A percentile compares a stretch with the other conserved stretches of the same genome.
Evolutionary conservation across 192 early-diverging fungal genomes (phyloP).

Genomic region (Cetraspora pellucida): DNA sequence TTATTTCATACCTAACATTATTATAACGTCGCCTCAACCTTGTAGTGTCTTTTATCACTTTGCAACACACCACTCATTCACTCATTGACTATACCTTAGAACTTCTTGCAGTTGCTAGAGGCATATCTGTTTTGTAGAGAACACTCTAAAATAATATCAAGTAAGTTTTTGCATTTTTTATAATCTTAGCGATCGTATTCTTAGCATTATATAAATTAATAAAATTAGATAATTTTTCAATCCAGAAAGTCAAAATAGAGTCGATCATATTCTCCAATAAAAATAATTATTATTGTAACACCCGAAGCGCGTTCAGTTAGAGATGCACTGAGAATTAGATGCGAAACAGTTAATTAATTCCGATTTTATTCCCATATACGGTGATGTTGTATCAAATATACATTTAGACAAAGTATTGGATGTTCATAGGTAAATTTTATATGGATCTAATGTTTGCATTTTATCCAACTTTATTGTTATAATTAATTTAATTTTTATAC

Average conservation of each 20-base stretch:
- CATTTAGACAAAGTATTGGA: conserved; percentile 74
- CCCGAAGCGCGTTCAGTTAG: conserved; percentile 80
- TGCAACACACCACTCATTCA: conserved; percentile 94
- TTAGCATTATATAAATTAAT: background rate
- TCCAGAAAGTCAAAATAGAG: conserved; percentile 72
- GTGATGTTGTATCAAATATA: conserved; percentile 91
- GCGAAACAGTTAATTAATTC: conserved; percentile 72
- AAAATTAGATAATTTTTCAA: conserved; percentile 6
- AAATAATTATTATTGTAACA: conserved; percentile 71
- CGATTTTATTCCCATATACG: conserved; percentile 92
- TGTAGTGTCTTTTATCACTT: conserved; percentile 86
- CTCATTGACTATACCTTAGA: conserved; percentile 97
- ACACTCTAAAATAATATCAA: conserved; percentile 84
- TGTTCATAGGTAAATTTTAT: conserved; percentile 60
- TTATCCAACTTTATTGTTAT: background rate
- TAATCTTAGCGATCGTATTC: background rate
- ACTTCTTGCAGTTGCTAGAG: conserved; percentile 81
- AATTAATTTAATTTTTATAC: background rate
- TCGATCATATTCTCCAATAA: conserved; percentile 63
- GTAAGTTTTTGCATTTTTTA: conserved; percentile 48
- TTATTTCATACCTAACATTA: too few species aligned
- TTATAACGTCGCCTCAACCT: background rate
- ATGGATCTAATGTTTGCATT: background rate
- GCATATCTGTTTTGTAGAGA: conserved; percentile 83
- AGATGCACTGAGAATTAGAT: conserved; percentile 93